Evolutionary conservation across 768 basidiomycete species (phyloP), one percentile per base, ranked within the genome.

Genomic region (Pulveroboletus sp.): DNA sequence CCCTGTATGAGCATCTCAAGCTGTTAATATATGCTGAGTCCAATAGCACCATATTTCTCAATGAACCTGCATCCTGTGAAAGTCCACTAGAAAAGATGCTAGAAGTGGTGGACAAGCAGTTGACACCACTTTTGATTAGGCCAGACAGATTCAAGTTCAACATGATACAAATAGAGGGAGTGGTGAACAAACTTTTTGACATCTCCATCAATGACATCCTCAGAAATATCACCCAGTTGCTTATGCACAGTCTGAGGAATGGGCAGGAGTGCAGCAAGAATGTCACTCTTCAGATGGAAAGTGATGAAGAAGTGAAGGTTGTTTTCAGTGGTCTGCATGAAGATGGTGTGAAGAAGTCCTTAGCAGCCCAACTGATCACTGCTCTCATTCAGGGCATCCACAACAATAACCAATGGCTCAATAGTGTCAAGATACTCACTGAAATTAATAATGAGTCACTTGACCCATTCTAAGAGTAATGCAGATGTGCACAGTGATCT

Each of bases 381-480:
- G 37, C 65, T 63, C 43, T 63, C 59, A 29, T 70, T 65, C n/a
- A 71, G 54, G 10, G 58, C 70, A 36, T 74, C 71, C 16, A 73
- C 61, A 17, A 73, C 58, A 7, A 72, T 46, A 11, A 72, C 35
- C 3, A 73, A 39, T 12, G 71, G 71, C 0, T 67, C 67, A 12
- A 65, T 45, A 7, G 58, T 45, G 23, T 58, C 53, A 6, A 70
- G 44, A 9, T 53, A 26, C 17, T 45, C 40, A 35, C 56, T 53
- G 6, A 71, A 67, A 5, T 48, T 49, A 6, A 71, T 30, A 39
- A 71, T 61, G 19, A 72, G 54, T 17, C 57, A 46, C 34, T 55
- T 45, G 14, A 72, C 55, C 43, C 71, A 70, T 27, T 54, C 59
- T n/a, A 43, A 51, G 20, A 51, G 43, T 16, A 58, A 48, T 2